Percentiles rank a stretch among this genome's conserved stretches.
phyloP scores from a whole-genome alignment of 164 flowering plant genomes.

The Stephania japonica region DNA sequence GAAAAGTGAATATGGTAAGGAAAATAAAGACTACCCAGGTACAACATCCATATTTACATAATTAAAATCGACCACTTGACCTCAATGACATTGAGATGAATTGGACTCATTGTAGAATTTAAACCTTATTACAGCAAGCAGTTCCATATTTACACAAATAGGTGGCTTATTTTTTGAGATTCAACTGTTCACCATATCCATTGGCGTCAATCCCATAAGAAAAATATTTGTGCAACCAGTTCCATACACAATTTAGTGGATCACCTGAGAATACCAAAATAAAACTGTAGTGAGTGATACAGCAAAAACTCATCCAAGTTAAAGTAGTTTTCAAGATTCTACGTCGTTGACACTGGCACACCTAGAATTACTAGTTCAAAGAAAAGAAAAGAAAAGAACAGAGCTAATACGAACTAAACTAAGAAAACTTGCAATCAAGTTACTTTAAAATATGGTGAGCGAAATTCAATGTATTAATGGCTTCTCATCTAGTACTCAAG shows the following conservation, averaged over 20 bases:
- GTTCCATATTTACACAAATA: too few relatives aligned
- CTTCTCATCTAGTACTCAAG: background rate
- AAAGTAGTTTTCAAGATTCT: background rate
- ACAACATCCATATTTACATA: background rate
- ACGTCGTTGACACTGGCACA: background rate
- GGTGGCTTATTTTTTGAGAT: background rate
- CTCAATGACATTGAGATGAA: background rate
- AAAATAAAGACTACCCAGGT: background rate
- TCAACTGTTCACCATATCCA: background rate
- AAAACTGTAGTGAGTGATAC: background rate
- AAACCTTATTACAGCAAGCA: background rate
- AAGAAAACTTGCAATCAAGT: background rate
- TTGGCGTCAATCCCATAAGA: background rate
- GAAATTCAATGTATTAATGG: background rate
- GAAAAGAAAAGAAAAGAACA: background rate
- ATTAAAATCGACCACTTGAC: background rate
- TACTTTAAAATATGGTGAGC: background rate
- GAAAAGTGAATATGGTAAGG: background rate
- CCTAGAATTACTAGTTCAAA: background rate
- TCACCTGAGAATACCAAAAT: background rate
- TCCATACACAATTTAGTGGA: background rate
- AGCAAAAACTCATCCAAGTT: background rate
- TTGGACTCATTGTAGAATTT: background rate
- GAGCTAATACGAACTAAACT: background rate
- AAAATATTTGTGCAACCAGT: background rate